phyloP scores from a whole-genome alignment of 164 flowering plant genomes.

The Stephania cephalantha region DNA sequence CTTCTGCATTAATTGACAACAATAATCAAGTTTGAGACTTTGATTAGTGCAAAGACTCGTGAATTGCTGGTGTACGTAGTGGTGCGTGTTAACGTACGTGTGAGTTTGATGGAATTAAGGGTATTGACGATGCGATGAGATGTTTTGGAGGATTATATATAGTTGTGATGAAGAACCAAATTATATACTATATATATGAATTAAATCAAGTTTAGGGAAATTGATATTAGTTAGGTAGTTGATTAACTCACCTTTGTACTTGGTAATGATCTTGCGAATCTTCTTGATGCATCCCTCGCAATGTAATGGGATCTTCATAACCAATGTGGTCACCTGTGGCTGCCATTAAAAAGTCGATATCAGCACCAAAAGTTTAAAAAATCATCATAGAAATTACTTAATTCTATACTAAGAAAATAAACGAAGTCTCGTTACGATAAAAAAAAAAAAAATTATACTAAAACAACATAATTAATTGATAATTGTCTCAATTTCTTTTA shows the following conservation, averaged over 20 bases:
- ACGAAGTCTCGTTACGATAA: too few species aligned
- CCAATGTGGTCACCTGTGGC: slow-evolving; percentile 39
- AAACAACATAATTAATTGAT: too few species aligned
- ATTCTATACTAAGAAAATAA: too few species aligned
- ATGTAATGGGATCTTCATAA: slow-evolving; percentile 56
- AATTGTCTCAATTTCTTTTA: too few species aligned
- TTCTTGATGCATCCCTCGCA: slow-evolving; percentile 81
- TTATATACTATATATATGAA: not conserved
- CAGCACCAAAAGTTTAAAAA: not conserved
- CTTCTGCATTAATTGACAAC: slow-evolving; percentile 39
- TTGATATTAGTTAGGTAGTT: not conserved
- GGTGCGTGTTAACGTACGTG: too few species aligned
- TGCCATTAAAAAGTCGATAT: slow-evolving; percentile 6
- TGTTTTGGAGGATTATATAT: not conserved
- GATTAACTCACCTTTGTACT: slow-evolving; percentile 41
- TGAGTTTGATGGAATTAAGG: not conserved
- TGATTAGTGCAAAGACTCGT: not conserved
- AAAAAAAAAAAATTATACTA: too few species aligned
- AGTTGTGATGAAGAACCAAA: not conserved
- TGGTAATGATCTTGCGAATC: slow-evolving; percentile 42
- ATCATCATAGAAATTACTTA: not conserved
- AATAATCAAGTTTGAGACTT: not conserved
- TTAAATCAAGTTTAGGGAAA: not conserved
- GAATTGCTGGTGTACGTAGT: not conserved
- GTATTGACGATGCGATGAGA: not conserved